Conservation (phyloP, 805 yeast genomes). For the Kodamaea leandrae region DNA sequence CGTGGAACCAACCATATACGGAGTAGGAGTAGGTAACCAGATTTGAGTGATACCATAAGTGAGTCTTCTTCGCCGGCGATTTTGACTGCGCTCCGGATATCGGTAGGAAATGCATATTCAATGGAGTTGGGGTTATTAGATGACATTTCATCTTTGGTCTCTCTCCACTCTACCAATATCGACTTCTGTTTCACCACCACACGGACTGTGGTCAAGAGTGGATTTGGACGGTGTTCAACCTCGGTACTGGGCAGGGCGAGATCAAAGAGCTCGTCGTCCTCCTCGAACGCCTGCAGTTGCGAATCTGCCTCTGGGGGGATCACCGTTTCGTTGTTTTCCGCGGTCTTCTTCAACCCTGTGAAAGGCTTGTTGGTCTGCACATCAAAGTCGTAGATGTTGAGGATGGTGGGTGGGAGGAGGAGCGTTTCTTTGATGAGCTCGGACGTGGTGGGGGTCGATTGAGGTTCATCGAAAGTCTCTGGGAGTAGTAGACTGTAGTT, state of each 20-base stretch:
- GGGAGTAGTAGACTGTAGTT: conserved; percentile 5
- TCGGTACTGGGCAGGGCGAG: neutral
- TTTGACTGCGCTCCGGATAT: conserved; percentile 30
- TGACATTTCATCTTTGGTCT: too few relatives aligned
- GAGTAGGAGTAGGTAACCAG: conserved; percentile 41
- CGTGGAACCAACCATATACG: conserved; percentile 39
- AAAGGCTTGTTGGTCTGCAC: conserved; percentile 32
- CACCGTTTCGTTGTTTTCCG: conserved; percentile 35
- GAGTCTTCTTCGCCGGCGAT: conserved; percentile 34
- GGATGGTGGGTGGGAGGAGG: conserved; percentile 40
- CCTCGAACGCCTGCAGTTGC: conserved; percentile 38
- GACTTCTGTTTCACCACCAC: conserved; percentile 35
- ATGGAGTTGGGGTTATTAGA: too few relatives aligned
- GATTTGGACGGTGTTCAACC: neutral
- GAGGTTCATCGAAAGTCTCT: conserved; percentile 6
- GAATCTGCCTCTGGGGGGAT: conserved; percentile 35
- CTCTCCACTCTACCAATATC: too few relatives aligned
- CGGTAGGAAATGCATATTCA: conserved; percentile 30
- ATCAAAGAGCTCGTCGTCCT: conserved; percentile 16
- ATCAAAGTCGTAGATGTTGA: conserved; percentile 33
- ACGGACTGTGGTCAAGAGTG: conserved; percentile 13
- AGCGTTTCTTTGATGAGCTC: conserved; percentile 22
- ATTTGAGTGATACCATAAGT: conserved; percentile 35
- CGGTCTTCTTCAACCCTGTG: conserved; percentile 33
- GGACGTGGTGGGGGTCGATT: neutral